Evolutionary conservation across 2,329 filamentous ascomycete species (phyloP).

Genomic region (Xylaria sp.): DNA sequence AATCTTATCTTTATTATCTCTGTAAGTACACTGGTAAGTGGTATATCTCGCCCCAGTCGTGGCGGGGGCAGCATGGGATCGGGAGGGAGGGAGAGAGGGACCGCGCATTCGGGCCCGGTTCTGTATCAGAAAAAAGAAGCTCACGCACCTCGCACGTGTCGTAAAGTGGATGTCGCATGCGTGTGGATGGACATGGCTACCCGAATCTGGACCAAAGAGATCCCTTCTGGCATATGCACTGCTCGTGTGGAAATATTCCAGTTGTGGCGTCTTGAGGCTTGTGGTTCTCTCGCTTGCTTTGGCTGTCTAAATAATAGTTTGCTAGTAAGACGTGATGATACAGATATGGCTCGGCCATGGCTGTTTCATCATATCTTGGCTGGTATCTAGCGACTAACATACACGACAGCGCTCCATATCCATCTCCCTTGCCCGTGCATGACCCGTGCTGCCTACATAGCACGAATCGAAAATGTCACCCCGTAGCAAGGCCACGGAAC

Average conservation of each 20-base stretch:
- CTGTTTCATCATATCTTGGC: neutral
- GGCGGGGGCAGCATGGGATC: neutral
- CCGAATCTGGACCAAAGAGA: constrained; percentile 18
- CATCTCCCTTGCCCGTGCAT: neutral
- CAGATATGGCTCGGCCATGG: constrained; percentile 3
- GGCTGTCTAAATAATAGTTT: neutral
- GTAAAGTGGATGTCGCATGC: constrained; percentile 18
- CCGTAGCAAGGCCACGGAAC: neutral
- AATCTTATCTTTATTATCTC: neutral
- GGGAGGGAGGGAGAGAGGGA: constrained; percentile 28
- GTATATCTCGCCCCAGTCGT: neutral
- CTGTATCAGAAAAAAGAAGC: constrained; percentile 29
- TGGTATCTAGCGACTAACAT: neutral
- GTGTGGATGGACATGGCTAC: constrained; percentile 15
- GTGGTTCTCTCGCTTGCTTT: neutral
- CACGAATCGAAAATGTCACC: neutral
- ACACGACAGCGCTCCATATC: neutral
- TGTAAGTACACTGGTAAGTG: neutral
- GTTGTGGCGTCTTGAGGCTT: constrained; percentile 1
- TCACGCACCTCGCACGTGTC: constrained; percentile 29
- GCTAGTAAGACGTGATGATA: neutral
- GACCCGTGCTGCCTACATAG: neutral
- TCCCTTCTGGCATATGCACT: constrained; percentile 22
- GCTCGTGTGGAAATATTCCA: constrained; percentile 25
- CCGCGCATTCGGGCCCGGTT: constrained; percentile 31